Conservation (phyloP, 495 filamentous ascomycete species). For the Massariosphaeria phaeospora region DNA sequence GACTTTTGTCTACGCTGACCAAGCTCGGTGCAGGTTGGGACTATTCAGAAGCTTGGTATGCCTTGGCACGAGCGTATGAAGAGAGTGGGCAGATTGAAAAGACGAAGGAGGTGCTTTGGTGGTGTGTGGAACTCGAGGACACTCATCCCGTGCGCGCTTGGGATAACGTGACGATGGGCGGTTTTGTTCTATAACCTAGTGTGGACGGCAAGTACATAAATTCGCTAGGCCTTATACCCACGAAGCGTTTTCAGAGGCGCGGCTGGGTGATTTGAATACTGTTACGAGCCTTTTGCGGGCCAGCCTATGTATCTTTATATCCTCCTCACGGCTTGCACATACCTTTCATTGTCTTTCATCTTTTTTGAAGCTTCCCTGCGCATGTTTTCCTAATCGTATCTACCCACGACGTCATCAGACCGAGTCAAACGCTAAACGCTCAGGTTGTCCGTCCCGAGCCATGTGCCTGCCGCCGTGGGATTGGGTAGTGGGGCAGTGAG, state of each 20-base stretch:
- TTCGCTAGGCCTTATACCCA: conserved; percentile 15
- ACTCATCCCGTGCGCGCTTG: conserved; percentile 56
- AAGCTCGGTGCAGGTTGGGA: conserved; percentile 89
- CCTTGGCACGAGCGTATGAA: conserved; percentile 79
- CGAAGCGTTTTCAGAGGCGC: too few relatives aligned
- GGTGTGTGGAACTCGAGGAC: conserved; percentile 71
- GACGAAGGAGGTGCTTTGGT: conserved; percentile 72
- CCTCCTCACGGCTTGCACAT: too few relatives aligned
- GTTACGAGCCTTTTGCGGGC: too few relatives aligned
- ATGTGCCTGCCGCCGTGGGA: too few relatives aligned
- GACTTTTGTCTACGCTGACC: conserved; percentile 71
- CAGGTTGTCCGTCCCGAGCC: too few relatives aligned
- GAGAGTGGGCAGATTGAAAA: conserved; percentile 76
- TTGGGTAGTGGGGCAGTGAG: too few relatives aligned
- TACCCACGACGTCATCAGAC: too few relatives aligned
- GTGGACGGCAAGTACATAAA: background rate
- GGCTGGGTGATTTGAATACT: too few relatives aligned
- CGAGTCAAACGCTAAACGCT: too few relatives aligned
- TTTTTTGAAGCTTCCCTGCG: background rate
- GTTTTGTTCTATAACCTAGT: conserved; percentile 51
- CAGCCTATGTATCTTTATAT: too few relatives aligned
- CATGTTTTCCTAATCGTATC: too few relatives aligned
- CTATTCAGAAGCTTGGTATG: conserved; percentile 88
- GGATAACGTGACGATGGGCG: conserved; percentile 50
- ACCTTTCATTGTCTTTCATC: background rate